Base-by-base conservation (phyloP, 1,284 basidiomycete species). In the Hymenochaete sp. region DNA sequence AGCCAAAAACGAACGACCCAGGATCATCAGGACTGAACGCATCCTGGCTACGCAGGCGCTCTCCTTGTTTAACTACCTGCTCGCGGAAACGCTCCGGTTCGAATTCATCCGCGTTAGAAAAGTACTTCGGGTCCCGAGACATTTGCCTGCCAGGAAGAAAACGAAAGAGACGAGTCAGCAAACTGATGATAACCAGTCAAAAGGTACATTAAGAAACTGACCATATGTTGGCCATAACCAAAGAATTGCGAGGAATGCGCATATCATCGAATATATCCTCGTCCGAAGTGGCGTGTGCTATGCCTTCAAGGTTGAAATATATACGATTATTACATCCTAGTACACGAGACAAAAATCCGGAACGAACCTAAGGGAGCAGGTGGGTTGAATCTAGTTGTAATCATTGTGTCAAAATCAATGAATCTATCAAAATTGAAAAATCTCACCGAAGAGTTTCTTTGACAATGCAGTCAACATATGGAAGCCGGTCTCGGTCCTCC, bases 391-490 rank as follows among this genome's bases (percentile, higher is more conserved):
- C 45, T 42, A 37, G 21, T 14, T 2, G 10, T 13, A n/a, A 25
- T n/a, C 7, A 25, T 29, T n/a, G n/a, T n/a, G 32, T 44, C 14
- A 44, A 21, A 8, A n/a, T 13, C 13, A 4, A 40, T 11, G 14
- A 10, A 5, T 14, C 10, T 22, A 16, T n/a, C 11, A 35, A 33
- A 16, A 33, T n/a, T 10, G 25, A 10, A 16, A 19, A 25, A 24
- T 33, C 42, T 3, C 27, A 44, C 42, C 33, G 22, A 5, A 21
- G 38, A 18, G 29, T 14, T 40, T 49, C 47, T 26, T 48, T 44
- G 10, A 49, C 24, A 14, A 49, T 28, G 14, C 29, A 49, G 11
- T 49, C 38, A 42, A 49, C 31, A 42, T 45, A 51, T 13, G 47
- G 47, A 39, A 51, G 35, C n/a, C 32, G 27, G 6, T n/a, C n/a